Conservation (phyloP, 768 basidiomycete species). For the Dendrothele bispora region DNA sequence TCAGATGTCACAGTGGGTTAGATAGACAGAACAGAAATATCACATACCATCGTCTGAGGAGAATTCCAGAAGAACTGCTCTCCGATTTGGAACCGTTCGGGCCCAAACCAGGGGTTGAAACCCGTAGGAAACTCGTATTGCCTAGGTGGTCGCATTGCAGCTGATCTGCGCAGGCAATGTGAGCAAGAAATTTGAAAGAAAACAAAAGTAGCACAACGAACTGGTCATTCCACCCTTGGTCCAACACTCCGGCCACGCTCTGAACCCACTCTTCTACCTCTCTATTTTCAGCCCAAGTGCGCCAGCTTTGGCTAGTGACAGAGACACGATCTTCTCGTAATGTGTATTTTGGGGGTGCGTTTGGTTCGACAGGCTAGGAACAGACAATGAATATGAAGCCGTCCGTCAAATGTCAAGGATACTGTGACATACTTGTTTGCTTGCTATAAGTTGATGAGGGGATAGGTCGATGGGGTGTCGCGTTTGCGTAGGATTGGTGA, state of each 20-base stretch:
- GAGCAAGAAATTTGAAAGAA: not conserved
- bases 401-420: not conserved
- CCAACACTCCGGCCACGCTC: constrained; percentile 80
- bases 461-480: constrained; percentile 67
- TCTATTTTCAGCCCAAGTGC: constrained; percentile 69
- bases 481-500: constrained; percentile 45
- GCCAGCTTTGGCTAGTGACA: constrained; percentile 82
- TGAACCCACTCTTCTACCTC: constrained; percentile 97
- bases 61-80: constrained; percentile 89
- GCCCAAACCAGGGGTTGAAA: constrained; percentile 79
- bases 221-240: constrained; percentile 90
- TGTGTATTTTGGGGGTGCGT: constrained; percentile 60
- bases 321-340: constrained; percentile 74
- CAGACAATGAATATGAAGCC: not conserved
- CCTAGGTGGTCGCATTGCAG: constrained; percentile 52
- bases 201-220: constrained; percentile 31
- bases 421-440: constrained; percentile 55
- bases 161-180: constrained; percentile 43
- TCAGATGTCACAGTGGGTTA: constrained; percentile 32
- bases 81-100: constrained; percentile 79
- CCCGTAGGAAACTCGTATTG: constrained; percentile 97
- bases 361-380: constrained; percentile 71
- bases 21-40: constrained; percentile 10
- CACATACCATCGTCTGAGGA: constrained; percentile 51
- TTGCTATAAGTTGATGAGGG: constrained; percentile 90